These are phyloP conservation scores for Bryoerythrophyllum caledonicum DNA, from an alignment of 225 moss, liverwort and hornwort genomes.

Conservation along the genomic window DNA sequence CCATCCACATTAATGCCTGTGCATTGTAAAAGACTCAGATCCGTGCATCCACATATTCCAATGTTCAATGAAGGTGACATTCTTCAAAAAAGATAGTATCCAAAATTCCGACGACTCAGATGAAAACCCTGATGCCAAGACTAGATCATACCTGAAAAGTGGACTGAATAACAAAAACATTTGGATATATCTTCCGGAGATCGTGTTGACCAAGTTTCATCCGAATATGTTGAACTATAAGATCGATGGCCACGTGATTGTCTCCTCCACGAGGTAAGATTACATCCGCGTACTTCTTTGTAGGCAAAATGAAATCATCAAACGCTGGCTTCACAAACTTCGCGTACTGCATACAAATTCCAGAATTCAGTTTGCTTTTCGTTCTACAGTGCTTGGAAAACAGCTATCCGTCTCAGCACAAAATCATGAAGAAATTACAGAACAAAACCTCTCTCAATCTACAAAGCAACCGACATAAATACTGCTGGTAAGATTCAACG, in stretches of 20 bases:
- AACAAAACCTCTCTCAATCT: slow-evolving; percentile 15
- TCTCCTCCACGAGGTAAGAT: slow-evolving; percentile 95
- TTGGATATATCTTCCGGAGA: slow-evolving; percentile 94
- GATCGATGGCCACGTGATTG: slow-evolving; percentile 93
- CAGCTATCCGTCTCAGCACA: slow-evolving; percentile 2
- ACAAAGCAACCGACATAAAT: not conserved
- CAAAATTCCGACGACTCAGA: not conserved
- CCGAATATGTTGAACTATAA: slow-evolving; percentile 93
- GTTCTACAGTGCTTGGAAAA: slow-evolving; percentile 23
- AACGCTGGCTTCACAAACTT: slow-evolving; percentile 98
- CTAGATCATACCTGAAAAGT: slow-evolving; percentile 64
- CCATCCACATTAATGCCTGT: not conserved
- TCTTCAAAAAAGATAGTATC: not conserved
- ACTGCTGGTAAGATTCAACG: not conserved
- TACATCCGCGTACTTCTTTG: slow-evolving; percentile 96
- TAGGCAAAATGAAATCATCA: slow-evolving; percentile 90
- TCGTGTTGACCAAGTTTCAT: slow-evolving; percentile 97
- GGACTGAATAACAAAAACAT: slow-evolving; percentile 95
- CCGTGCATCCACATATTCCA: not conserved
- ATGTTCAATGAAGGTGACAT: slow-evolving; percentile 5
- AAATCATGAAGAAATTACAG: slow-evolving; percentile 1
- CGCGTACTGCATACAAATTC: slow-evolving; percentile 63
- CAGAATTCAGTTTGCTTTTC: slow-evolving; percentile 5
- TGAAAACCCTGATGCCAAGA: slow-evolving; percentile 5
- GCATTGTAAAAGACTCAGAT: not conserved